phyloP scores from a whole-genome alignment of 306 rosid genomes.

The Mimosa bimucronata region DNA sequence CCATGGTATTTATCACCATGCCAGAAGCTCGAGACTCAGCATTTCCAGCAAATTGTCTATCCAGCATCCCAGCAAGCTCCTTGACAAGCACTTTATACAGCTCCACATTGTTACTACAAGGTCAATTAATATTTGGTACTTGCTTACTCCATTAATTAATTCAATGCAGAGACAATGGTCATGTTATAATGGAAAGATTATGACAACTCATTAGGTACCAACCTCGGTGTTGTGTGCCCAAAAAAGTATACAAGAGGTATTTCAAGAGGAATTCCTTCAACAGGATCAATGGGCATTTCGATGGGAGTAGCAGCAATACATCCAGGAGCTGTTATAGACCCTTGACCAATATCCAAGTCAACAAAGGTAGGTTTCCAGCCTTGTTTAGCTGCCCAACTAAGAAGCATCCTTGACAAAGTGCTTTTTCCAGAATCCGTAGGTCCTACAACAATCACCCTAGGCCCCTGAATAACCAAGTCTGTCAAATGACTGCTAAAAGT shows the following conservation, averaged over 20 bases:
- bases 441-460: slow-evolving; percentile 95
- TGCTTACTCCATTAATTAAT: slow-evolving; percentile 5
- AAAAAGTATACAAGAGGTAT: slow-evolving; percentile 91
- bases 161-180: background rate
- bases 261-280: slow-evolving; percentile 93
- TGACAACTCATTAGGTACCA: slow-evolving; percentile 51
- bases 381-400: slow-evolving; percentile 98
- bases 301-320: slow-evolving; percentile 94
- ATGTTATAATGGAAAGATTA: slow-evolving; percentile 6
- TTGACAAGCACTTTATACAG: slow-evolving; percentile 85
- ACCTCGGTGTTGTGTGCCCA: slow-evolving; percentile 75
- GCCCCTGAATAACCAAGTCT: slow-evolving; percentile 67
- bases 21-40: slow-evolving; percentile 94
- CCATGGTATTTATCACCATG: slow-evolving; percentile 98
- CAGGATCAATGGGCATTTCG: slow-evolving; percentile 95
- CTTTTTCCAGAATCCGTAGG: slow-evolving; percentile 94
- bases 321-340: slow-evolving; percentile 91
- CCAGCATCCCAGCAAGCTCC: slow-evolving; percentile 87
- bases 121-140: slow-evolving; percentile 29
- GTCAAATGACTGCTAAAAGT: slow-evolving; percentile 22
- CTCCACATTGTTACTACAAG: slow-evolving; percentile 78
- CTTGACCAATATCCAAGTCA: slow-evolving; percentile 97
- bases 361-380: slow-evolving; percentile 96
- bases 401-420: slow-evolving; percentile 88
- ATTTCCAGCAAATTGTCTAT: slow-evolving; percentile 81